Conservation (phyloP, 2,329 filamentous ascomycete species). For the Fusarium armeniacum region DNA sequence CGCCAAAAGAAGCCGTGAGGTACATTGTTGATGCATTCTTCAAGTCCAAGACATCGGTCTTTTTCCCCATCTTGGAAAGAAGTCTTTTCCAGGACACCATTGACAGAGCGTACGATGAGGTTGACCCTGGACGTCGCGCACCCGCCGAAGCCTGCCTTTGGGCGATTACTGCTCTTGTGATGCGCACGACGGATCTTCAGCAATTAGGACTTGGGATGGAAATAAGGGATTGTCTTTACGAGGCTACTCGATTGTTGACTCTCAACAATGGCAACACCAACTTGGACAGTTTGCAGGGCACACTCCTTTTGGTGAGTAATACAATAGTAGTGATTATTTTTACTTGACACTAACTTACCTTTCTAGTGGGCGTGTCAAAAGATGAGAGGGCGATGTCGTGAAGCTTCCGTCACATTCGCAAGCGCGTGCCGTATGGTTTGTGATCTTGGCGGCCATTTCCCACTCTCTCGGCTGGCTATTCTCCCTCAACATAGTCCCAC, state of each 20-base stretch:
- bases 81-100: conserved; percentile 27
- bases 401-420: conserved; percentile 27
- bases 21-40: conserved; percentile 29
- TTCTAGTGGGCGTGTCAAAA: conserved; percentile 28
- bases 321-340: rapidly evolving
- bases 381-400: conserved; percentile 21
- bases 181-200: conserved; percentile 15
- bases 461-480: conserved; percentile 17
- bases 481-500: conserved; percentile 32
- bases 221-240: conserved; percentile 17
- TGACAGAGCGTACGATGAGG: conserved; percentile 15
- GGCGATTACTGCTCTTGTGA: conserved; percentile 26
- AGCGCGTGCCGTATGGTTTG: conserved; percentile 38
- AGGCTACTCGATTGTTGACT: conserved; percentile 12
- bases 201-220: conserved; percentile 6
- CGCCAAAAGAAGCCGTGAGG: background rate
- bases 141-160: conserved; percentile 32
- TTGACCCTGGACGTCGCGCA: background rate
- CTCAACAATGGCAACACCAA: conserved; percentile 25
- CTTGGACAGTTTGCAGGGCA: conserved; percentile 28
- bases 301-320: conserved; percentile 29
- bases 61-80: conserved; percentile 31
- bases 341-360: background rate
- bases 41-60: conserved; percentile 28
- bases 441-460: conserved; percentile 30